Base-by-base conservation (phyloP, 2,329 filamentous ascomycete genomes). In the Sporothrix humicola region DNA sequence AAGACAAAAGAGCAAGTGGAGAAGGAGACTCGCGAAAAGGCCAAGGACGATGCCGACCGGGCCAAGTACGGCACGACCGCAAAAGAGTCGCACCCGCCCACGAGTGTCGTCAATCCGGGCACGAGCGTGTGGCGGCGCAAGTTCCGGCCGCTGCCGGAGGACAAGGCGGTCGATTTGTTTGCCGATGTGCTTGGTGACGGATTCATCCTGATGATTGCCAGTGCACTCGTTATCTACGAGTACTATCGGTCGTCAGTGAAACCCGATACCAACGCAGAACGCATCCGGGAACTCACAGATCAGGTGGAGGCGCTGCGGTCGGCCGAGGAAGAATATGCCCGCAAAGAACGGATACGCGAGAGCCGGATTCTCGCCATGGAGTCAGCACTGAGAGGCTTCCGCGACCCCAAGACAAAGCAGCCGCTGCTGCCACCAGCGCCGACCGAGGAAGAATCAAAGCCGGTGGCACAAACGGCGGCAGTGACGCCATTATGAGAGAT, bases 141-240 rank as follows among this genome's bases (percentile, higher is more conserved):
- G 78, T 91, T 91, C 78, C 83, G 89, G 70, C 81, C 89, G 7
- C 81, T 91, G n/a, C 88, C 89, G 10, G 89, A 91, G 78, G 84
- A 81, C 17, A 91, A 91, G 80, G 89, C 89, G 9, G 89, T 91
- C 12, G 89, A 91, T 77, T 81, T 91, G 8, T 91, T 91, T 77
- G 90, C 89, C 58, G 89, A 91, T 77, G 89, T 91, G 17, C 82
- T 89, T 69, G 89, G 89, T 56, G 89, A 91, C 76, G 82, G 83
- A 17, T 91, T 91, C 78, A 91, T 91, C 74, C 83, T 91, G 23
- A 78, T 84, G 6, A 88, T 91, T 37, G 89, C 88, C 7, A 82
- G 84, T 15, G 84, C 80, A 23, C 79, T 91, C 69, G 85, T 91
- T 73, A 81, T 90, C 50, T 91, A 88, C 79, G 89, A 91, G 81